phyloP scores from a whole-genome alignment of 441 rosid genomes.

The Theobroma grandiflorum region DNA sequence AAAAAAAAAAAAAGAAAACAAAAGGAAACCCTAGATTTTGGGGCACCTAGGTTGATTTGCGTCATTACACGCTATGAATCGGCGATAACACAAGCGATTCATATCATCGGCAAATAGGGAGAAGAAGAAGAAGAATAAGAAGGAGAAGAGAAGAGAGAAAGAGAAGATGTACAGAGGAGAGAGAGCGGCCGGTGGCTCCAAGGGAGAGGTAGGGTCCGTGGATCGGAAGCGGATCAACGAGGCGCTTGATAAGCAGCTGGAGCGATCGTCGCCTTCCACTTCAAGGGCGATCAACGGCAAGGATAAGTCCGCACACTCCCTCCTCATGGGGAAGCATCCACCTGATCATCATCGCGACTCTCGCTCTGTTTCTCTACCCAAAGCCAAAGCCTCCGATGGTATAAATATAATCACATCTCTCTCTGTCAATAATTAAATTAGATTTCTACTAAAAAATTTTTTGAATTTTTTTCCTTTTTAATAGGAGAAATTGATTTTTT shows the following conservation, averaged over 20 bases:
- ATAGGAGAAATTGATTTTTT: not conserved
- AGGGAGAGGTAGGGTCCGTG: conserved; percentile 51
- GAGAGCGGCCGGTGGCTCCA: conserved; percentile 55
- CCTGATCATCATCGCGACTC: conserved; percentile 52
- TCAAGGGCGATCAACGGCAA: conserved; percentile 63
- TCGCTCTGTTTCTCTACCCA: conserved; percentile 56
- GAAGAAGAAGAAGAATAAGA: not conserved
- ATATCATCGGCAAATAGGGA: conserved; percentile 21
- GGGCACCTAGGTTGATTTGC: conserved; percentile 25
- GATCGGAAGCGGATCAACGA: conserved; percentile 78
- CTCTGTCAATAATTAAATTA: not conserved
- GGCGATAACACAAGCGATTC: conserved; percentile 32
- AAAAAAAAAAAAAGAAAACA: not conserved
- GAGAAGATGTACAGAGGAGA: conserved; percentile 59
- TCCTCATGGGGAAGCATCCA: conserved; percentile 58
- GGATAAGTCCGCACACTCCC: conserved; percentile 56
- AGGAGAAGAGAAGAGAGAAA: conserved; percentile 8
- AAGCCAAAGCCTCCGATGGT: conserved; percentile 67
- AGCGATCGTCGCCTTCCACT: conserved; percentile 65
- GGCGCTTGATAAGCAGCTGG: conserved; percentile 61
- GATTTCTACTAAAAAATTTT: not conserved
- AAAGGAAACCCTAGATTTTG: conserved; percentile 40
- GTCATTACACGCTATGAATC: conserved; percentile 39
- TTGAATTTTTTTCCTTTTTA: not conserved
- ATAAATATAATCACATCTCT: not conserved